These are phyloP conservation scores for Sporobolomyces phaffii DNA, from an alignment of 768 basidiomycete genomes.

Conservation along the genomic window DNA sequence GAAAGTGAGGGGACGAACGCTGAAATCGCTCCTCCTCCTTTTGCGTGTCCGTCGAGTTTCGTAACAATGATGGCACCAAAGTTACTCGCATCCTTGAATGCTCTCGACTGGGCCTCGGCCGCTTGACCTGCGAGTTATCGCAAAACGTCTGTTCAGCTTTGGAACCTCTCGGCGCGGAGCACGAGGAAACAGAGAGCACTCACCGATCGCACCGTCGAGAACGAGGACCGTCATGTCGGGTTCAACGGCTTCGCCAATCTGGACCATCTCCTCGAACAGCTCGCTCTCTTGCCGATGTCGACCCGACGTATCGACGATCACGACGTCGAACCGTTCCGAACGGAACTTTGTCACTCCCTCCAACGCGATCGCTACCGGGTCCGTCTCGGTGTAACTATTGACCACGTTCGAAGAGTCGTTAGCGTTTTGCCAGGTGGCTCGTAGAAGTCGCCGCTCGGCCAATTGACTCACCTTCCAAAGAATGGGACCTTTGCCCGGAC, in stretches of 20 bases:
- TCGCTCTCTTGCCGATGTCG: slow-evolving; percentile 95
- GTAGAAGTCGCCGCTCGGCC: too few species aligned
- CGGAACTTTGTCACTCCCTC: slow-evolving; percentile 96
- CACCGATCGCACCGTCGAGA: slow-evolving; percentile 93
- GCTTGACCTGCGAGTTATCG: slow-evolving; percentile 84
- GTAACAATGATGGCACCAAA: slow-evolving; percentile 99
- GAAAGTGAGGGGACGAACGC: slow-evolving; percentile 59
- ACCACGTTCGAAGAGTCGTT: too few species aligned
- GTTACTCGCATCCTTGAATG: slow-evolving; percentile 95
- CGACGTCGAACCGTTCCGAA: slow-evolving; percentile 95
- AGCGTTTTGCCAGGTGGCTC: neutral
- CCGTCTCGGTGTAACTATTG: slow-evolving; percentile 80
- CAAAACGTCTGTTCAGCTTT: too few species aligned
- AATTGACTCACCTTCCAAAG: slow-evolving; percentile 75
- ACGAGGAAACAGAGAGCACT: too few species aligned
- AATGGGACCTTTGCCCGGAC: slow-evolving; percentile 98
- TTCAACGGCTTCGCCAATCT: slow-evolving; percentile 85
- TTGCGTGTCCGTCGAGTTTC: slow-evolving; percentile 98
- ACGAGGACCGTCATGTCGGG: slow-evolving; percentile 95
- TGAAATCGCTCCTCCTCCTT: slow-evolving; percentile 97
- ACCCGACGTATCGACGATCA: slow-evolving; percentile 97
- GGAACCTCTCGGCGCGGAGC: too few species aligned
- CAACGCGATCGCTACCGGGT: slow-evolving; percentile 88
- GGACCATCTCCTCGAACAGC: slow-evolving; percentile 95
- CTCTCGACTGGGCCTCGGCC: slow-evolving; percentile 88